These are phyloP conservation scores for Phytophthora cactorum DNA, from an alignment of 352 stramenopile genomes.

Conservation along the genomic window DNA sequence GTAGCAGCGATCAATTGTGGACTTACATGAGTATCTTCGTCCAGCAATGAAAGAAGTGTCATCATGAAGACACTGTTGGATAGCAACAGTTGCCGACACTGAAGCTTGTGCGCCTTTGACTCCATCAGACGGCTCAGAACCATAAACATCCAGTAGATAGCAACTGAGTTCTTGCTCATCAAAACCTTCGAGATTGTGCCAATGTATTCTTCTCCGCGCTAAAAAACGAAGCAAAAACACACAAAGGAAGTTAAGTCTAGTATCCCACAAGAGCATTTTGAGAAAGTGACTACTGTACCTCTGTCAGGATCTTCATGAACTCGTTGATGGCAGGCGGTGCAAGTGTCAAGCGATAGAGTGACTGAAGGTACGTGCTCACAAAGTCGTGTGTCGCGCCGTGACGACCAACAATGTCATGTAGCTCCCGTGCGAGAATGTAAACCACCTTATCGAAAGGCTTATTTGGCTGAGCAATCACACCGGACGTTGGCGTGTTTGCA, in stretches of 20 bases:
- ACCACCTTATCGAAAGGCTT: constrained; percentile 81
- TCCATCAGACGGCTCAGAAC: constrained; percentile 70
- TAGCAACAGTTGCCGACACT: constrained; percentile 65
- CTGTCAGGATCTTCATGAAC: constrained; percentile 75
- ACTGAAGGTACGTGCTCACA: constrained; percentile 76
- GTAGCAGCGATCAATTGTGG: background rate
- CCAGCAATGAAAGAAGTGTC: constrained; percentile 71
- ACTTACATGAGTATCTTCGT: constrained; percentile 70
- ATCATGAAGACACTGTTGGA: constrained; percentile 69
- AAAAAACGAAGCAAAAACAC: constrained; percentile 4
- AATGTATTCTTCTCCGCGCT: constrained; percentile 82
- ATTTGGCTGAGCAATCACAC: constrained; percentile 75
- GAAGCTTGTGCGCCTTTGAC: constrained; percentile 63
- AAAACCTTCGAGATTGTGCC: constrained; percentile 71
- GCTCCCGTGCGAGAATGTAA: constrained; percentile 70
- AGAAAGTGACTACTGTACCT: constrained; percentile 47
- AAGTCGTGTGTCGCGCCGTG: constrained; percentile 72
- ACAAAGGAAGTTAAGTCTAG: constrained; percentile 1
- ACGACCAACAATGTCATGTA: constrained; percentile 68
- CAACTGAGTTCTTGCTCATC: constrained; percentile 52
- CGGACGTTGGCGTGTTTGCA: constrained; percentile 72
- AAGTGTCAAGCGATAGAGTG: constrained; percentile 71
- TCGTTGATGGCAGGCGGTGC: constrained; percentile 73
- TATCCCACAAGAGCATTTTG: constrained; percentile 1
- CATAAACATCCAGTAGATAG: constrained; percentile 81